A percentile compares a stretch with the other conserved stretches of the same genome.
Conservation (phyloP, 164 flowering plant genomes). For the Litsea cubeba region DNA sequence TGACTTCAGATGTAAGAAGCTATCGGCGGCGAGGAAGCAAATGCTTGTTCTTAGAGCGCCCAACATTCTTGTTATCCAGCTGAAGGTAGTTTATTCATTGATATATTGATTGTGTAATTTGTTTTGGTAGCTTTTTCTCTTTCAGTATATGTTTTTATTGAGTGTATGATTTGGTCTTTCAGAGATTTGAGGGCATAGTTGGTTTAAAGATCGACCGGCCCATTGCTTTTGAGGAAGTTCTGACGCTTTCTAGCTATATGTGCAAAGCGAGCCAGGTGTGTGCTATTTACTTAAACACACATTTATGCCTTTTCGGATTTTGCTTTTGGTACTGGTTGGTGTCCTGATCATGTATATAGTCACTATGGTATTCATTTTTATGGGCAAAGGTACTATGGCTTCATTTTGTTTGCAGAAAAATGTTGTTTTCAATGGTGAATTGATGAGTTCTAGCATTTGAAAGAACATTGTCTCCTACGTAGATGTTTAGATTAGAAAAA, state of each 20-base stretch:
- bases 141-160: neutral
- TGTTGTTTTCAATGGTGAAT: too few relatives aligned
- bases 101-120: neutral
- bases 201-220: conserved; percentile 83
- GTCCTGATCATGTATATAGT: neutral
- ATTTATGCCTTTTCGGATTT: neutral
- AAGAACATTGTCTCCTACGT: too few relatives aligned
- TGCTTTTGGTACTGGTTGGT: neutral
- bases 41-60: conserved; percentile 88
- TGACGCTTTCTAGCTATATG: conserved; percentile 82
- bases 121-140: neutral
- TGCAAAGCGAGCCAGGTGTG: conserved; percentile 77
- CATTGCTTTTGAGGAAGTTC: conserved; percentile 77
- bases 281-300: neutral
- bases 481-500: too few relatives aligned
- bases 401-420: too few relatives aligned
- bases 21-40: conserved; percentile 89
- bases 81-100: conserved; percentile 54
- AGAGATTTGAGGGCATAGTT: conserved; percentile 89
- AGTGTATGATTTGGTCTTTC: conserved; percentile 2
- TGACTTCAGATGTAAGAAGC: conserved; percentile 65
- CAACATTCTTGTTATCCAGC: conserved; percentile 89
- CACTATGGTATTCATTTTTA: too few relatives aligned
- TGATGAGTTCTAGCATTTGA: too few relatives aligned
- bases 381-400: too few relatives aligned